A percentile compares a stretch with the other conserved stretches of the same genome.
Evolutionary conservation across 129 eudicot species (phyloP).

Genomic region (Dittrichia graveolens): DNA sequence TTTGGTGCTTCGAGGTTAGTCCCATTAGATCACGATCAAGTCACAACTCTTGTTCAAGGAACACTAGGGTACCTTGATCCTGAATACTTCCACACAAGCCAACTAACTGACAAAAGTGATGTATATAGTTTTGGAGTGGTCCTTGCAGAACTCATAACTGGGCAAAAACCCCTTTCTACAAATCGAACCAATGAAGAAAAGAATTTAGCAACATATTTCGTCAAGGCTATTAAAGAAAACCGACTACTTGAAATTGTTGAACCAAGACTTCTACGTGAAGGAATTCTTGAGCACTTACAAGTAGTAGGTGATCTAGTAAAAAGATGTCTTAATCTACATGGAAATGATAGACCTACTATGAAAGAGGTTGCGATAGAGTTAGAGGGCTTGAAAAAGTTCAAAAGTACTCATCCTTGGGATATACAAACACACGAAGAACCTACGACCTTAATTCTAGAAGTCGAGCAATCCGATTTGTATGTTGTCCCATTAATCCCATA

Average conservation of each 20-base stretch:
- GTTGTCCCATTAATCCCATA: constrained; percentile 13
- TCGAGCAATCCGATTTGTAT: constrained; percentile 26
- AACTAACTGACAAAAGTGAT: constrained; percentile 54
- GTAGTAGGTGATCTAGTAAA: constrained; percentile 34
- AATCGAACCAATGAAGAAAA: constrained; percentile 28
- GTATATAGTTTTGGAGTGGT: constrained; percentile 57
- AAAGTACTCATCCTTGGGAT: constrained; percentile 40
- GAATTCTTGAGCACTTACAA: constrained; percentile 41
- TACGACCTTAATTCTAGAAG: constrained; percentile 8
- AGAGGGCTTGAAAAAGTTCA: constrained; percentile 40
- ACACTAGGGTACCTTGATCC: constrained; percentile 62
- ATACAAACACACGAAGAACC: constrained; percentile 6
- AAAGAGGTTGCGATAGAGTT: constrained; percentile 49
- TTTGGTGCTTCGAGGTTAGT: constrained; percentile 53
- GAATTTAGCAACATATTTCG: constrained; percentile 43
- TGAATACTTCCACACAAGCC: constrained; percentile 49
- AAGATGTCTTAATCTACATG: constrained; percentile 42
- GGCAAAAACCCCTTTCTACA: constrained; percentile 34
- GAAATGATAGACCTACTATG: constrained; percentile 57
- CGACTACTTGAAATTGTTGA: constrained; percentile 43
- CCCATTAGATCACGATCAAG: constrained; percentile 42
- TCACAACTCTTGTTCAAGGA: constrained; percentile 50
- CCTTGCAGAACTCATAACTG: constrained; percentile 44
- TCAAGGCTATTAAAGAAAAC: constrained; percentile 40
- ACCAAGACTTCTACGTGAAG: constrained; percentile 35